Evolutionary conservation across 2,329 filamentous ascomycete genomes (phyloP).

Genomic region (Pseudocercospora cruenta): DNA sequence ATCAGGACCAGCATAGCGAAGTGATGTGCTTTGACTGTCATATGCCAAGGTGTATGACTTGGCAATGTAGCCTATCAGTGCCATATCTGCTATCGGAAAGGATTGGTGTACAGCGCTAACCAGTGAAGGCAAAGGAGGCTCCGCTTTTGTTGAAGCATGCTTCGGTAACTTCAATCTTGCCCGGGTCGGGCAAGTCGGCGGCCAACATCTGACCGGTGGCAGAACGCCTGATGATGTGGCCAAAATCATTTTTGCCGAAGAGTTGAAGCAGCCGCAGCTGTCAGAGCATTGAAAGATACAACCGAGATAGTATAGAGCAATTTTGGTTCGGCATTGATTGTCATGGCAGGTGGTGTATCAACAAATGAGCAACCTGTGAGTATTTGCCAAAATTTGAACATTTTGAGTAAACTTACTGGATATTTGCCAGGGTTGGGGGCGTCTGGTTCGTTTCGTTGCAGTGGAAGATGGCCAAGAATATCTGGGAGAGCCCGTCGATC

Average conservation of each 20-base stretch:
- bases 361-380: not conserved
- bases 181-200: not conserved
- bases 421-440: not conserved
- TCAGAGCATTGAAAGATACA: too few species aligned
- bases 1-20: too few species aligned
- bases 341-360: not conserved
- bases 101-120: not conserved
- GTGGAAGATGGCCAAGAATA: not conserved
- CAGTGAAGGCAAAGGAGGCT: not conserved
- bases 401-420: not conserved
- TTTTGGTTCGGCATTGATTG: too few species aligned
- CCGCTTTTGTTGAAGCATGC: not conserved
- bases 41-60: not conserved
- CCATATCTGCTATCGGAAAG: not conserved
- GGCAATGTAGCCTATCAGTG: not conserved
- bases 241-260: not conserved
- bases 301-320: too few species aligned
- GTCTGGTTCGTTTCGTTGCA: not conserved
- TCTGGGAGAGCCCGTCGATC: conserved; percentile 3
- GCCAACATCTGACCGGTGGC: not conserved
- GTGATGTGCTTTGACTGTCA: too few species aligned
- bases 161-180: not conserved
- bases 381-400: not conserved
- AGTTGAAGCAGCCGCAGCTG: not conserved
- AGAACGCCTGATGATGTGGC: not conserved